Base-by-base conservation (phyloP, 768 basidiomycete genomes). In the Lepiota brunneoincarnata region DNA sequence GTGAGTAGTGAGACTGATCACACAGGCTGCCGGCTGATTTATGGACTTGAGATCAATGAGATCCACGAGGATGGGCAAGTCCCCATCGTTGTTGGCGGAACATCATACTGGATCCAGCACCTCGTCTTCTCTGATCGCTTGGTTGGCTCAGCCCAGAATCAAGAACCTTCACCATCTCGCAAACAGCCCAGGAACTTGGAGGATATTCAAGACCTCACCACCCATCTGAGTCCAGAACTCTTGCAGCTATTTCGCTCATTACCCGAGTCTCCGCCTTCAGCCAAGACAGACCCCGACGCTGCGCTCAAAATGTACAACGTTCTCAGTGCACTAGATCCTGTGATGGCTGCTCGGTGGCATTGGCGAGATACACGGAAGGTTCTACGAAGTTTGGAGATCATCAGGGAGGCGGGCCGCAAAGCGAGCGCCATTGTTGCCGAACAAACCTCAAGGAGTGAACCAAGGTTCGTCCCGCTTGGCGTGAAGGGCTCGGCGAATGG, bases 41-140 rank as follows among this genome's bases (percentile, higher is more conserved):
- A 14, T 21, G 23, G 15, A 18, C n/a, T 21, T 20, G 65, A 93
- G 93, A 91, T 95, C 40, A 78, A 85, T 46, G 84, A 89, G 52
- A 86, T 88, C 7, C 83, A 92, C 61, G 58, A 60, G 36, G 73
- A 78, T 55, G 67, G 78, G 2, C 72, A 87, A 54, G 67, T 98
- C 5, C 96, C 97, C 0, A 90, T 99, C 52, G 75, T 96, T 6
- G 94, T 96, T 42, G 97, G 97, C 2, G 97, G 97, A 4, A 98
- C 97, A 2, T 84, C 92, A 3, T 99, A 99, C 66, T 99, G 95
- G 88, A 90, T 96, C 21, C 96, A 99, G 63, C 92, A 99, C 66
- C 83, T 97, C 36, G 74, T 98, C 11, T 98, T 98, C 64, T 91
- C 94, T 0, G 83, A 87, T 63, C 81, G 89, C 20, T 74, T 94